Conservation (phyloP, 177 flowering plant genomes). For the Vitis hybrid region DNA sequence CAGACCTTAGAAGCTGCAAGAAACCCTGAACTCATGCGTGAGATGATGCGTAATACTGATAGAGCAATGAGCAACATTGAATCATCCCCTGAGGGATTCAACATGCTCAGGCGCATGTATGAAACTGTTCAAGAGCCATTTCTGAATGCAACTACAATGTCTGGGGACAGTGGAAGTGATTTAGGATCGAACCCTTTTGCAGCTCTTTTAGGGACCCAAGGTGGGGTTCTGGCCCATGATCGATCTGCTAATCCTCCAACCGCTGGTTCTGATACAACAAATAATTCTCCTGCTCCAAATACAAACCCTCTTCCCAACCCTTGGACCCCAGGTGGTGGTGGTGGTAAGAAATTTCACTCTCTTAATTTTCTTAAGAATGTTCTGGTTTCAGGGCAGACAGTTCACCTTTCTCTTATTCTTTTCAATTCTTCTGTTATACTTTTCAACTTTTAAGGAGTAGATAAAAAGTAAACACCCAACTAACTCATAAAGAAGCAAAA, state of each 20-base stretch:
- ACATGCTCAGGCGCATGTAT: slow-evolving; percentile 99
- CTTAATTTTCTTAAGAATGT: too few relatives aligned
- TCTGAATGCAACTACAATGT: slow-evolving; percentile 80
- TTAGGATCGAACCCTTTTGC: slow-evolving; percentile 76
- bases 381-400: too few relatives aligned
- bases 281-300: slow-evolving; percentile 72
- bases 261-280: slow-evolving; percentile 50
- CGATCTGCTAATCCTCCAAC: slow-evolving; percentile 51
- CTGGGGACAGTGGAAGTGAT: slow-evolving; percentile 64
- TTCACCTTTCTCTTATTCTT: too few relatives aligned
- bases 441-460: too few relatives aligned
- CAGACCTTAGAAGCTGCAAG: slow-evolving; percentile 96
- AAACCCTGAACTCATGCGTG: slow-evolving; percentile 98
- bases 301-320: slow-evolving; percentile 98
- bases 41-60: slow-evolving; percentile 99
- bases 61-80: slow-evolving; percentile 99
- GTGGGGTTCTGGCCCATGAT: slow-evolving; percentile 52
- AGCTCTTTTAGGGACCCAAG: slow-evolving; percentile 74
- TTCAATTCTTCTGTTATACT: too few relatives aligned
- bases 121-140: slow-evolving; percentile 99
- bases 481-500: too few relatives aligned
- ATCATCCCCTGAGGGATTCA: slow-evolving; percentile 96
- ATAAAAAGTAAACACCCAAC: too few relatives aligned
- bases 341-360: slow-evolving; percentile 33
- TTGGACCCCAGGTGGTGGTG: slow-evolving; percentile 41